Conservation (phyloP, 306 rosid genomes). For the Hylodesmum podocarpum region DNA sequence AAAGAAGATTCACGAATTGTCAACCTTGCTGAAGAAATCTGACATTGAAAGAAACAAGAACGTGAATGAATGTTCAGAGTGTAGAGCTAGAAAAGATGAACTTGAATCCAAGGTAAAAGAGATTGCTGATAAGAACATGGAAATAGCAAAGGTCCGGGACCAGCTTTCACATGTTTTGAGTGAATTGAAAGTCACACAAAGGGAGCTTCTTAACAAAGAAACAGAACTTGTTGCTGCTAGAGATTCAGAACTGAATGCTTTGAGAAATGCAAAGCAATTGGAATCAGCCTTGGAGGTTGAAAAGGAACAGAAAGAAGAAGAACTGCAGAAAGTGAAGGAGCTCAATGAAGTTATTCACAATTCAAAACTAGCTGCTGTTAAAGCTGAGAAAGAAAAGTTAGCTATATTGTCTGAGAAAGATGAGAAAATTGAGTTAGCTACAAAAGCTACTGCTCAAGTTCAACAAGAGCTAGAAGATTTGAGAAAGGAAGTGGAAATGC, state of each 20-base stretch:
- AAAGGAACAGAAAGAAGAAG: conserved; percentile 47
- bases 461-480: conserved; percentile 40
- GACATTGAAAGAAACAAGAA: conserved; percentile 60
- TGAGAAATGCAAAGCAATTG: conserved; percentile 33
- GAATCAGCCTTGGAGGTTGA: conserved; percentile 41
- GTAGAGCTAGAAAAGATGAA: conserved; percentile 33
- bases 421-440: conserved; percentile 46
- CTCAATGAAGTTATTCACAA: conserved; percentile 42
- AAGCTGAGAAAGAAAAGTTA: conserved; percentile 46
- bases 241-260: conserved; percentile 50
- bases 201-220: conserved; percentile 57
- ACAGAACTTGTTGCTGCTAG: conserved; percentile 51
- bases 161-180: conserved; percentile 45
- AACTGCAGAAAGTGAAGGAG: conserved; percentile 49
- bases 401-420: conserved; percentile 48
- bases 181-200: conserved; percentile 53
- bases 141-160: conserved; percentile 33
- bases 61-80: conserved; percentile 35
- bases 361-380: conserved; percentile 40
- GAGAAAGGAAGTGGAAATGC: conserved; percentile 34
- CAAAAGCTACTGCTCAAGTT: conserved; percentile 31
- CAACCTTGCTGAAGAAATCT: conserved; percentile 48
- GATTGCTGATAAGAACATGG: conserved; percentile 44
- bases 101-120: conserved; percentile 51
- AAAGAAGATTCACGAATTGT: conserved; percentile 50